These are phyloP conservation scores for Centella asiatica DNA, from an alignment of 129 eudicot genomes.

Conservation along the genomic window DNA sequence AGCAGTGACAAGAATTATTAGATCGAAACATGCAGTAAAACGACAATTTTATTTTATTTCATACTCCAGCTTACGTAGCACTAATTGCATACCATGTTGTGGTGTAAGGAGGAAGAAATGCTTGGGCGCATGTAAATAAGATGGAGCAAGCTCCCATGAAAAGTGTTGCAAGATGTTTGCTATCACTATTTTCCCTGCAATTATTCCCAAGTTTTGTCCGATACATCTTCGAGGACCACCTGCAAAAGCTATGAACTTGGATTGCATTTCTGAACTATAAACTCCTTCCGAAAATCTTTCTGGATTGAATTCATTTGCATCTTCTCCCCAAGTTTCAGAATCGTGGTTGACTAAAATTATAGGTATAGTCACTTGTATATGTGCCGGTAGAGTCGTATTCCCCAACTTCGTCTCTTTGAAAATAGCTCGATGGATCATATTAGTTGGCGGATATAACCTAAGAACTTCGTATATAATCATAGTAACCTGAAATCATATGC, in stretches of 20 bases:
- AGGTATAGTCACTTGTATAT: slow-evolving; percentile 14
- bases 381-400: slow-evolving; percentile 16
- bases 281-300: slow-evolving; percentile 8
- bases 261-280: neutral
- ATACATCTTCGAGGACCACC: slow-evolving; percentile 29
- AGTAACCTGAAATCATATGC: slow-evolving; percentile 17
- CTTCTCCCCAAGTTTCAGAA: slow-evolving; percentile 30
- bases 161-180: slow-evolving; percentile 36
- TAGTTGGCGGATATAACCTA: slow-evolving; percentile 23
- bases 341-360: slow-evolving; percentile 15
- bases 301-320: slow-evolving; percentile 11
- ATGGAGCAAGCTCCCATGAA: slow-evolving; percentile 35
- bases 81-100: slow-evolving; percentile 34
- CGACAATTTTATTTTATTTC: no score
- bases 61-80: slow-evolving; percentile 24
- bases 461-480: slow-evolving; percentile 32
- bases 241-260: neutral
- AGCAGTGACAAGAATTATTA: no score
- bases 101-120: slow-evolving; percentile 29
- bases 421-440: slow-evolving; percentile 9
- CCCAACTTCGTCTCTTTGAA: slow-evolving; percentile 19
- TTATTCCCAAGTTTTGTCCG: slow-evolving; percentile 39
- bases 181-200: slow-evolving; percentile 26
- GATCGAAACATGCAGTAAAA: no score
- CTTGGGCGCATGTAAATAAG: slow-evolving; percentile 33